Evolutionary conservation across 2,329 filamentous ascomycete species (phyloP).

Genomic region (Zymoseptoria pseudotritici): DNA sequence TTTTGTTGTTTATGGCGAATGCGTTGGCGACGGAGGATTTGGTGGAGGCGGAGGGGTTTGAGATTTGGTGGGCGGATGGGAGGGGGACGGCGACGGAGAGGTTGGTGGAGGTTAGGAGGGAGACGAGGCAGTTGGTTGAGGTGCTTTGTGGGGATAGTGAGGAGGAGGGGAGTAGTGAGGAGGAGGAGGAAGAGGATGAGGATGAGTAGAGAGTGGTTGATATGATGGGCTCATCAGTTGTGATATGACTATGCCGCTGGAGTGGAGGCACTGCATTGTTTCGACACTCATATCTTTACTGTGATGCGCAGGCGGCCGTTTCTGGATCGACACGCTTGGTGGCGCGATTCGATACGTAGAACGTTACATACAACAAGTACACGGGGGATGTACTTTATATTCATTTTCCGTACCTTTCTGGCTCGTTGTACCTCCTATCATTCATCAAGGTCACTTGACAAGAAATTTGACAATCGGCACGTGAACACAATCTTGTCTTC

Average conservation of each 20-base stretch:
- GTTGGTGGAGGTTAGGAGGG: slow-evolving; percentile 63
- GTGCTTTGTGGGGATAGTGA: slow-evolving; percentile 68
- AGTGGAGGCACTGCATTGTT: too few species aligned
- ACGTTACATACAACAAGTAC: too few species aligned
- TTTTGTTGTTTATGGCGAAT: slow-evolving; percentile 73
- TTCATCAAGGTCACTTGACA: too few species aligned
- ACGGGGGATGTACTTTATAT: too few species aligned
- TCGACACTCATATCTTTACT: too few species aligned
- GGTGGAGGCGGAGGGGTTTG: slow-evolving; percentile 79
- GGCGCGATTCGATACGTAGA: too few species aligned
- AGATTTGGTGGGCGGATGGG: slow-evolving; percentile 80
- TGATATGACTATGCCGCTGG: not conserved
- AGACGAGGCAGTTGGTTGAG: slow-evolving; percentile 72
- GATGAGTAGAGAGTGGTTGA: slow-evolving; percentile 4
- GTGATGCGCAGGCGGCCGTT: too few species aligned
- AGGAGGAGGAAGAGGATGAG: slow-evolving; percentile 28
- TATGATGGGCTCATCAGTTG: not conserved
- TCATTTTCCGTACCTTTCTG: too few species aligned
- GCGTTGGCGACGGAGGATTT: slow-evolving; percentile 79
- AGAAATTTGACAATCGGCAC: too few species aligned
- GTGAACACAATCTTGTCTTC: too few species aligned
- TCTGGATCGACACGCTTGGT: too few species aligned
- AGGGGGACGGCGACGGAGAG: slow-evolving; percentile 59
- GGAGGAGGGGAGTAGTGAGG: slow-evolving; percentile 55
- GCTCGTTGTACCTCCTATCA: too few species aligned